phyloP scores from a whole-genome alignment of 306 rosid genomes.

The Trichosanthes truncata region DNA sequence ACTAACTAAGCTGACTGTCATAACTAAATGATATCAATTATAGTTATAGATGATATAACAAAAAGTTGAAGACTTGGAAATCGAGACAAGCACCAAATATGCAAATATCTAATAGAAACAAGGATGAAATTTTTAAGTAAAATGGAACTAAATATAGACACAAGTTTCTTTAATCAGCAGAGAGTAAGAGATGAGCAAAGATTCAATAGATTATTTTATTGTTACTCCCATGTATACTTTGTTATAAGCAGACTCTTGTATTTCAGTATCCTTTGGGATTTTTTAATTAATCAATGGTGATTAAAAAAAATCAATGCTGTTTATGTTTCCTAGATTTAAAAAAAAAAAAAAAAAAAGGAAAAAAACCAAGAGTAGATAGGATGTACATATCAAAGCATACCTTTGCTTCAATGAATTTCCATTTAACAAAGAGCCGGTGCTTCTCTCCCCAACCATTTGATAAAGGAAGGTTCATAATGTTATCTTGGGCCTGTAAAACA shows the following conservation, averaged over 20 bases:
- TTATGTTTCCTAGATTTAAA: too few species aligned
- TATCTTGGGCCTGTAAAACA: slow-evolving; percentile 83
- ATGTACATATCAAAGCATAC: slow-evolving; percentile 22
- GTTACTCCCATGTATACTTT: neutral
- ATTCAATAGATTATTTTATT: neutral
- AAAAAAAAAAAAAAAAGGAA: neutral
- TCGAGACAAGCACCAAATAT: neutral
- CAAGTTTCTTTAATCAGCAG: neutral
- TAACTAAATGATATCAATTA: neutral
- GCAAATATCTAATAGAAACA: too few species aligned
- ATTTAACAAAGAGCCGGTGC: slow-evolving; percentile 66
- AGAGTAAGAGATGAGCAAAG: neutral
- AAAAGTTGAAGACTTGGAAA: neutral
- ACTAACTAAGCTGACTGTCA: too few species aligned
- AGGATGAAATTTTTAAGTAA: neutral
- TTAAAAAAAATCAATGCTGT: neutral
- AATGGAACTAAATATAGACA: neutral
- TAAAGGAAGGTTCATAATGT: slow-evolving; percentile 85
- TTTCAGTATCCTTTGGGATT: neutral
- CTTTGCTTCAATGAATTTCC: slow-evolving; percentile 90
- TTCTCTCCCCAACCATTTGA: slow-evolving; percentile 97
- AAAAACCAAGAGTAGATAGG: neutral
- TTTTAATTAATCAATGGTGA: neutral
- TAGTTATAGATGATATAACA: neutral
- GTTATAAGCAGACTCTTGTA: too few species aligned